Conservation (phyloP, 2,329 filamentous ascomycete genomes). For the Phialophora tarda region DNA sequence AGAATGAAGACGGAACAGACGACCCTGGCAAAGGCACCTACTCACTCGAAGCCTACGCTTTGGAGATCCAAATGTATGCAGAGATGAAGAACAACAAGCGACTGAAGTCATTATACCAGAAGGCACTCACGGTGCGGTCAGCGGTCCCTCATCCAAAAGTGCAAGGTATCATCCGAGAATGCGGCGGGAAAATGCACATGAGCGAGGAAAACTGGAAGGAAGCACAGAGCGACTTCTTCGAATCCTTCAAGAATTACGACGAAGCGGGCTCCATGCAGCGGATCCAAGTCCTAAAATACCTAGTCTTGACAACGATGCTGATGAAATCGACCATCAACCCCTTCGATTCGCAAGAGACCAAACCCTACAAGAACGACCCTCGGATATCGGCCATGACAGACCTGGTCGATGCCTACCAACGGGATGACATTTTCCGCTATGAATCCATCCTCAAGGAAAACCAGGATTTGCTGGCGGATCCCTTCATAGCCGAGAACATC, state of each 20-base stretch:
- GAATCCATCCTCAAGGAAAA: constrained; percentile 86
- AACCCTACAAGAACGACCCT: constrained; percentile 94
- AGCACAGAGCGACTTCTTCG: constrained; percentile 96
- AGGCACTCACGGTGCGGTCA: constrained; percentile 89
- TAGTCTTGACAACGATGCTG: constrained; percentile 95
- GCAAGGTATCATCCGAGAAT: constrained; percentile 98
- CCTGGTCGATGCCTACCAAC: constrained; percentile 93
- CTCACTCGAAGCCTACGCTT: constrained; percentile 89
- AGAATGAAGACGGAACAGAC: constrained; percentile 82
- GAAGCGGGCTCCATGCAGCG: constrained; percentile 95
- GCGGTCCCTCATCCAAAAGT: constrained; percentile 98
- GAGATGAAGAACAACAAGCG: constrained; percentile 98
- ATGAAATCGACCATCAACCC: constrained; percentile 99
- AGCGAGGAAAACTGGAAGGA: constrained; percentile 99
- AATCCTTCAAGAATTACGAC: constrained; percentile 98
- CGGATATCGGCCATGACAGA: constrained; percentile 97
- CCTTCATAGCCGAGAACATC: constrained; percentile 98
- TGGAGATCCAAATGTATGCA: constrained; percentile 98
- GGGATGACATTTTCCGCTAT: constrained; percentile 91
- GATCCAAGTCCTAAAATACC: constrained; percentile 96
- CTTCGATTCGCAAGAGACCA: constrained; percentile 98
- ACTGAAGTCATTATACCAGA: constrained; percentile 88
- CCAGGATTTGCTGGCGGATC: constrained; percentile 85
- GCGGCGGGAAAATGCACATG: constrained; percentile 99
- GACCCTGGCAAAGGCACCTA: constrained; percentile 97